Evolutionary conservation across 306 rosid genomes (phyloP).

Genomic region (Lathyrus tuberosus): DNA sequence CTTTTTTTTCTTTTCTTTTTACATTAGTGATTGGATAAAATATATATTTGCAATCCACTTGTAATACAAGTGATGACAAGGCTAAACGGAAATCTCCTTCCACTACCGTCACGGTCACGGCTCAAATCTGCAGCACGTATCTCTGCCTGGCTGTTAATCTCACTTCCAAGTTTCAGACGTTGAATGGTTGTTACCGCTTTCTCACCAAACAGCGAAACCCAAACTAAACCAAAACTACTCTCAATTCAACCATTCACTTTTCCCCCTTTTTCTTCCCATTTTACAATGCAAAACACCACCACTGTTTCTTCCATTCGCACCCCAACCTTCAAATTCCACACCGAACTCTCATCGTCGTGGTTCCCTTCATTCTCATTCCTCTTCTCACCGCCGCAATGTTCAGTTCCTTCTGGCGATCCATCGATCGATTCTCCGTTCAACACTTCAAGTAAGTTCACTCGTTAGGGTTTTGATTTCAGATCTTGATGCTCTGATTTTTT

Average conservation of each 20-base stretch:
- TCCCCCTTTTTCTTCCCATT: not conserved
- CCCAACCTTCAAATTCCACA: conserved; percentile 6
- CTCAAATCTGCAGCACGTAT: not conserved
- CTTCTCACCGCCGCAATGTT: conserved; percentile 50
- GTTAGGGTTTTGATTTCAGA: conserved; percentile 19
- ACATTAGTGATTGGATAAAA: too few species aligned
- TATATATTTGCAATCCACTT: too few species aligned
- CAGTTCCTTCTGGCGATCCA: conserved; percentile 74
- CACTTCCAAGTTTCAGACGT: conserved; percentile 35
- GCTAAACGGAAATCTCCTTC: not conserved
- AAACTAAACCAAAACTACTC: conserved; percentile 24
- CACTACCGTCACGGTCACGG: not conserved
- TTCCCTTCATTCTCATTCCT: conserved; percentile 33
- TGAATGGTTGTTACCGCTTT: conserved; percentile 34
- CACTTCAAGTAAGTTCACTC: conserved; percentile 62
- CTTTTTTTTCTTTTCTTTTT: too few species aligned
- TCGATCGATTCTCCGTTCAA: conserved; percentile 83
- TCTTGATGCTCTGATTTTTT: conserved; percentile 18
- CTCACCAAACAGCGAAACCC: conserved; percentile 53
- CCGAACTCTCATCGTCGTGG: not conserved
- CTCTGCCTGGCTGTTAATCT: not conserved
- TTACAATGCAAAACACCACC: conserved; percentile 41
- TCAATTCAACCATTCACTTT: conserved; percentile 21
- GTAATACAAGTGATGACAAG: not conserved
- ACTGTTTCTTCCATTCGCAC: conserved; percentile 20